These are phyloP conservation scores for Ogataea neopini DNA, from an alignment of 805 yeast genomes.

Conservation along the genomic window DNA sequence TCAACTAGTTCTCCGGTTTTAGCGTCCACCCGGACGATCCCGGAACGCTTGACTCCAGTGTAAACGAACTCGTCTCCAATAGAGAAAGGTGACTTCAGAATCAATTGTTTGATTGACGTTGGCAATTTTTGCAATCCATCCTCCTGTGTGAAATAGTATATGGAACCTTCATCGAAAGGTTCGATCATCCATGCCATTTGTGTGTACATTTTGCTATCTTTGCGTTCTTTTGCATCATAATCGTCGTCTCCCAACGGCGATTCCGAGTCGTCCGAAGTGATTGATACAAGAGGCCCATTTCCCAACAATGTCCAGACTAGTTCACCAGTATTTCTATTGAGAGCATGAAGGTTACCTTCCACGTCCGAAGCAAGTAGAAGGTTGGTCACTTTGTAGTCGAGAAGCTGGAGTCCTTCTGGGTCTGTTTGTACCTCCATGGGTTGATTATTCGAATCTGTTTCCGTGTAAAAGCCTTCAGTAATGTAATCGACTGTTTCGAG, in stretches of 20 bases:
- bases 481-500: background rate
- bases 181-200: slow-evolving; percentile 82
- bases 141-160: slow-evolving; percentile 76
- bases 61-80: slow-evolving; percentile 79
- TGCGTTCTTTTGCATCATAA: background rate
- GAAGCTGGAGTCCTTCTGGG: slow-evolving; percentile 16
- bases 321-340: slow-evolving; percentile 73
- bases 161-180: slow-evolving; percentile 80
- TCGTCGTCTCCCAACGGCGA: slow-evolving; percentile 4
- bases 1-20: slow-evolving; percentile 71
- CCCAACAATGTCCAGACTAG: slow-evolving; percentile 75
- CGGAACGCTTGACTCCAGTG: slow-evolving; percentile 80
- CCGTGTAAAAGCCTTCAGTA: background rate
- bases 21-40: slow-evolving; percentile 72
- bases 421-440: background rate
- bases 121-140: slow-evolving; percentile 82
- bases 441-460: background rate
- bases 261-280: slow-evolving; percentile 25
- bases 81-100: slow-evolving; percentile 83
- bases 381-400: slow-evolving; percentile 43
- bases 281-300: slow-evolving; percentile 57
- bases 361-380: slow-evolving; percentile 72
- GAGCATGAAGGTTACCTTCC: slow-evolving; percentile 84
- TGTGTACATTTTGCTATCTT: slow-evolving; percentile 5
- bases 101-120: slow-evolving; percentile 72